A percentile compares a stretch with the other conserved stretches of the same genome.
These are phyloP conservation scores for Tritrichomonas foetus DNA, from an alignment of 208 protist species.

Conservation along the genomic window DNA sequence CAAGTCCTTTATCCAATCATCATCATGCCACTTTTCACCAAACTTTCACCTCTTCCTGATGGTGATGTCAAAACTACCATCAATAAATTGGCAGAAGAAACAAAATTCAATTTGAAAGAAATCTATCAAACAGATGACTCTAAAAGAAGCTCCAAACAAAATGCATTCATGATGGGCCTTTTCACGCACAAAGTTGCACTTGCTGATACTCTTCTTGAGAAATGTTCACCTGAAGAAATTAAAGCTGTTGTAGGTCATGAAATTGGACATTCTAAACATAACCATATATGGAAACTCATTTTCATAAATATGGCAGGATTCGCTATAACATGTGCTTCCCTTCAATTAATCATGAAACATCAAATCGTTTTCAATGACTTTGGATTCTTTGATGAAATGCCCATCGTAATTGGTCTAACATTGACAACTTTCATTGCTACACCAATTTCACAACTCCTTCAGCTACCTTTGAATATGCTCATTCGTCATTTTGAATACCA, in stretches of 20 bases:
- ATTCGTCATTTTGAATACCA: conserved; percentile 31
- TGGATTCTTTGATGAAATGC: conserved; percentile 8
- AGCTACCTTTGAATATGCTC: neutral
- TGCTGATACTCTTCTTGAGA: conserved; percentile 25
- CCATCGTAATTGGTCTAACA: neutral
- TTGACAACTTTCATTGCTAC: neutral
- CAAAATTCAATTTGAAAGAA: neutral
- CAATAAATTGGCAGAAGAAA: neutral
- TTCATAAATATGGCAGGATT: neutral
- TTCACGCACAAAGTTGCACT: neutral
- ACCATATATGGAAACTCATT: neutral
- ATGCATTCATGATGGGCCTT: neutral
- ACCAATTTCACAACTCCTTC: neutral
- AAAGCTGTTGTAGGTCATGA: conserved; percentile 27
- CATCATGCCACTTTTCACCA: conserved; percentile 3
- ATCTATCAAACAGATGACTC: conserved; percentile 29
- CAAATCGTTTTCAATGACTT: neutral
- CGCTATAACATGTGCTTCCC: neutral
- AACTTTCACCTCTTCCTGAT: neutral
- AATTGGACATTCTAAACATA: conserved; percentile 33
- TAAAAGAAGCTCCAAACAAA: neutral
- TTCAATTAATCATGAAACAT: neutral
- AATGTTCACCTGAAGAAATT: neutral
- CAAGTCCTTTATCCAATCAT: neutral
- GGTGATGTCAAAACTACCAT: neutral